A percentile compares a stretch with the other conserved stretches of the same genome.
phyloP scores from a whole-genome alignment of 768 basidiomycete species.

The Mycena capillaripes region DNA sequence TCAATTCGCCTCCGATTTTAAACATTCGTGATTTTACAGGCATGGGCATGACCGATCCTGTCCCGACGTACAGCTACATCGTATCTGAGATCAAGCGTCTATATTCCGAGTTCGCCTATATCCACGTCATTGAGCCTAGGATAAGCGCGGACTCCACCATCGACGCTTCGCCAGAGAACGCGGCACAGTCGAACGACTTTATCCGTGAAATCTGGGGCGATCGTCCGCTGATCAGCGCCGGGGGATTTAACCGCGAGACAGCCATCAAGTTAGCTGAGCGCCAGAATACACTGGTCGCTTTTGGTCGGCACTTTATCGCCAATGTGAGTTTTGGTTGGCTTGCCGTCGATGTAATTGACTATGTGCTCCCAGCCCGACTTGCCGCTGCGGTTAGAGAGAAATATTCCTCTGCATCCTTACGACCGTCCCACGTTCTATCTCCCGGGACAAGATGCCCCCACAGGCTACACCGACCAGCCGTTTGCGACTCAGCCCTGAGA shows the following conservation, averaged over 20 bases:
- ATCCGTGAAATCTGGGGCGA: constrained; percentile 49
- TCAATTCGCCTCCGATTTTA: no score
- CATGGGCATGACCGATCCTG: constrained; percentile 48
- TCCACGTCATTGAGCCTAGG: constrained; percentile 51
- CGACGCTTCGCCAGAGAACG: constrained; percentile 12
- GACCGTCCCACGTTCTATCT: constrained; percentile 47
- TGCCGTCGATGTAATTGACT: not conserved
- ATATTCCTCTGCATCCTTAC: constrained; percentile 46
- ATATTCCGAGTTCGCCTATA: constrained; percentile 53
- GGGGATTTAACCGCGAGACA: constrained; percentile 45
- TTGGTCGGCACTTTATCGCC: constrained; percentile 17
- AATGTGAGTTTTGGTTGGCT: constrained; percentile 23
- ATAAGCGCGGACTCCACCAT: constrained; percentile 36
- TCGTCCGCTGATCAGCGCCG: constrained; percentile 44
- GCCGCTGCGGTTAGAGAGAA: constrained; percentile 41
- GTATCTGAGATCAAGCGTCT: constrained; percentile 39
- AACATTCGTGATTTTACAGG: no score
- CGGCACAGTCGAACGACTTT: constrained; percentile 44
- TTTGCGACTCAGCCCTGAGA: constrained; percentile 18
- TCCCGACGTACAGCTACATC: constrained; percentile 50
- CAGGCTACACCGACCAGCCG: constrained; percentile 50
- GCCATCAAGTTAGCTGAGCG: constrained; percentile 41
- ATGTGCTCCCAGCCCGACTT: constrained; percentile 49
- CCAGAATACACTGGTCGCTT: constrained; percentile 14
- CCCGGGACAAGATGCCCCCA: constrained; percentile 32